Evolutionary conservation across 495 filamentous ascomycete species (phyloP).

Genomic region (Neurospora hispaniola): DNA sequence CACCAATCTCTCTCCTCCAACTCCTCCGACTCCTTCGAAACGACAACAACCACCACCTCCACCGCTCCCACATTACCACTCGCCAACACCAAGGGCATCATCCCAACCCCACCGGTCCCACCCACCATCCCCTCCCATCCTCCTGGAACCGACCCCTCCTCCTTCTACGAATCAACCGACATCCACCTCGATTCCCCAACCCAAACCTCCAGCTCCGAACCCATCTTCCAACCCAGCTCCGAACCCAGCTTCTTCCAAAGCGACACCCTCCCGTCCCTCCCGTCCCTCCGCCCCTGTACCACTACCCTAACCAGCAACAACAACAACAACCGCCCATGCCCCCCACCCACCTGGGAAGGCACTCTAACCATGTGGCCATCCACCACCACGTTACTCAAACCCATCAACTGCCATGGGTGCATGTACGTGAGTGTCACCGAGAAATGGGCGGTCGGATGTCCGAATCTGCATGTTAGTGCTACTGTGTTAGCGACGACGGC

Average conservation of each 20-base stretch:
- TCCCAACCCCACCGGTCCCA: background rate
- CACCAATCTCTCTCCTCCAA: background rate
- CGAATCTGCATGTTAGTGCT: slow-evolving; percentile 14
- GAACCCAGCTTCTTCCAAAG: background rate
- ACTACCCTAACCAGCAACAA: slow-evolving; percentile 8
- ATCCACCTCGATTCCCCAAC: background rate
- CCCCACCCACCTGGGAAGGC: slow-evolving; percentile 14
- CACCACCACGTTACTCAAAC: slow-evolving; percentile 12
- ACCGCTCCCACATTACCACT: background rate
- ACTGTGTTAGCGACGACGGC: slow-evolving; percentile 8
- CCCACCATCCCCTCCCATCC: background rate
- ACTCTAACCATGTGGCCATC: slow-evolving; percentile 18
- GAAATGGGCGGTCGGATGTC: slow-evolving; percentile 14
- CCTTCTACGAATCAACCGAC: background rate
- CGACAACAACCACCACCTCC: background rate
- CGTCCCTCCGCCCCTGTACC: slow-evolving; percentile 12
- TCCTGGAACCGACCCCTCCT: background rate
- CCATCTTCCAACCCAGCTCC: background rate
- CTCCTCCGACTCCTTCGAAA: background rate
- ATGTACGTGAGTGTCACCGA: slow-evolving; percentile 7
- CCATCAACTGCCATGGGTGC: slow-evolving; percentile 26
- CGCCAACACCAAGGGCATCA: background rate
- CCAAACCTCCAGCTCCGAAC: background rate
- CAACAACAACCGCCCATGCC: slow-evolving; percentile 8
- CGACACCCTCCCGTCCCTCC: background rate